A percentile compares a stretch with the other conserved stretches of the same genome.
Conservation (phyloP, 2,329 filamentous ascomycete genomes). For the Colletotrichum sp. region DNA sequence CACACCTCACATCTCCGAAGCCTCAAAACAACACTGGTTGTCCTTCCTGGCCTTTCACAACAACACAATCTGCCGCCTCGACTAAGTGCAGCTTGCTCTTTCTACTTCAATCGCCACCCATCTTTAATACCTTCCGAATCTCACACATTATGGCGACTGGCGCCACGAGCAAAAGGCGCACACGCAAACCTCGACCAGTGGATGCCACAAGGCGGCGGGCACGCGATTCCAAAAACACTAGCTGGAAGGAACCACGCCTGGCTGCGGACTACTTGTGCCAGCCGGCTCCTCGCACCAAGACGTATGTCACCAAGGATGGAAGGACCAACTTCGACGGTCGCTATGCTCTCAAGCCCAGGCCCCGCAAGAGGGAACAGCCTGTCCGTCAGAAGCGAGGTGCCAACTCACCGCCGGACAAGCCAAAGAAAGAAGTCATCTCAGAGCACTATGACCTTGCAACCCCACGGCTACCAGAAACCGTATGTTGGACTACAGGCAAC, state of each 20-base stretch:
- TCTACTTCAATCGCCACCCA: background rate
- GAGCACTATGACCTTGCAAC: background rate
- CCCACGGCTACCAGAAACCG: background rate
- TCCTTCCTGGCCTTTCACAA: background rate
- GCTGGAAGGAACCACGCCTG: conserved; percentile 16
- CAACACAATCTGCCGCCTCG: background rate
- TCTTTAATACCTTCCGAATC: background rate
- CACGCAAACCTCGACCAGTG: background rate
- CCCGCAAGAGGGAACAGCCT: background rate
- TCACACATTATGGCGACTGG: background rate
- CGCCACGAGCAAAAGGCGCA: background rate
- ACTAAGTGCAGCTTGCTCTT: background rate
- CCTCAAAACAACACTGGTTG: background rate
- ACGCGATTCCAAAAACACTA: background rate
- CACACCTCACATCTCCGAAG: background rate
- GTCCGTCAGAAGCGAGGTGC: background rate
- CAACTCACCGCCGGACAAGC: background rate
- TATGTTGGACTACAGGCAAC: background rate
- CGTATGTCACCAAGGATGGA: conserved; percentile 8
- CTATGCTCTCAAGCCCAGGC: background rate
- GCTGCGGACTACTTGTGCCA: background rate
- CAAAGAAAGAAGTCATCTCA: background rate
- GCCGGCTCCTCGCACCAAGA: background rate
- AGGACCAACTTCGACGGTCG: conserved; percentile 1
- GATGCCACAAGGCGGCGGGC: background rate